Evolutionary conservation across 768 basidiomycete genomes (phyloP), one percentile per base, ranked within the genome.

Genomic region (Filobasidium floriforme): DNA sequence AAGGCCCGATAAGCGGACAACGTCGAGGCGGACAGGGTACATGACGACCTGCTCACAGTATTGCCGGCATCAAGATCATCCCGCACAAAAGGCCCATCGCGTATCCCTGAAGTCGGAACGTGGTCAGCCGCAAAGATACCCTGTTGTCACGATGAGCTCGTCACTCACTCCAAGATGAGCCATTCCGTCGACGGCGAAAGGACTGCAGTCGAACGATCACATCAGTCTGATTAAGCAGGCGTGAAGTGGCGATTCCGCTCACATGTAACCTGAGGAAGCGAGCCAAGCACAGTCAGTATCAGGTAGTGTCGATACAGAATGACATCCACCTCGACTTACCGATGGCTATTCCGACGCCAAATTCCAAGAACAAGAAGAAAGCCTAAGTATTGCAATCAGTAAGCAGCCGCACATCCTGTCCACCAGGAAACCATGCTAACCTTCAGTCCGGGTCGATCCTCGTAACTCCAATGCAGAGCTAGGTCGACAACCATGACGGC

Each of bases 401-500:
- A 55, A 40, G 14, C 19, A 59, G 18, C 40, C 57, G 59, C 51
- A 52, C 44, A 0, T 15, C 6, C 6, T 57, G n/a, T 24, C 24
- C 15, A 57, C 15, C 5, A 15, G 7, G 15, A 3, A 6, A 41
- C 12, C 26, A 43, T 29, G 69, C 80, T 65, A 69, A 88, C 92
- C 84, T 89, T 92, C 66, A 86, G 83, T 19, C 84, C 85, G 11
- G 94, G 96, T 66, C 86, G 83, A 73, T 89, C 86, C 62, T 91
- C 87, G 73, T 91, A 88, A 71, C 85, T 84, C 94, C 94, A 98
- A 73, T 98, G 94, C 2, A 92, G 86, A 46, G 91, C 82, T 15
- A 98, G 81, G 75, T 94, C 94, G 9, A 94, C 87, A 87, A 90
- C 41, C 7, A 72, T 66, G 22, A 72, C 73, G 9, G 74, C 73